A percentile compares a stretch with the other conserved stretches of the same genome.
These are phyloP conservation scores for Trichaptum fuscoviolaceum DNA, from an alignment of 768 basidiomycete species.

Conservation along the genomic window DNA sequence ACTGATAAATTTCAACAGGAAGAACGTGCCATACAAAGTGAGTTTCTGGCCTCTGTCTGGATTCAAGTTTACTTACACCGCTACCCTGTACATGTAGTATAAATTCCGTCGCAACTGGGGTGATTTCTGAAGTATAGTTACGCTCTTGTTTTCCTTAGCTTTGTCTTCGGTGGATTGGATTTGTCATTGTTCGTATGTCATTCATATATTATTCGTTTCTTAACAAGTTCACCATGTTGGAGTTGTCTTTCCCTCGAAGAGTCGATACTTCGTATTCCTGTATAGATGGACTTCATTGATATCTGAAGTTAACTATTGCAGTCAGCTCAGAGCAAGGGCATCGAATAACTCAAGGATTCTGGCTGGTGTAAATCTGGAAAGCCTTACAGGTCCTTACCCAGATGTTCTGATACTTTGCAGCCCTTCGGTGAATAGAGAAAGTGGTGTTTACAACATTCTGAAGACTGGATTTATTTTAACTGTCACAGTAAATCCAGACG, in stretches of 20 bases:
- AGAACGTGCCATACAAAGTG: slow-evolving; percentile 89
- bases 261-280: too few species aligned
- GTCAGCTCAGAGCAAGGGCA: too few species aligned
- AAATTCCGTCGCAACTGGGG: slow-evolving; percentile 88
- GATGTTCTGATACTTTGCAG: too few species aligned
- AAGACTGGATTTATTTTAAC: too few species aligned
- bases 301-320: too few species aligned
- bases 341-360: too few species aligned
- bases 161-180: background rate
- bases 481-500: slow-evolving; percentile 16
- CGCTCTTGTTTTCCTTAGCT: background rate
- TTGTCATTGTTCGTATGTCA: background rate
- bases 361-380: too few species aligned
- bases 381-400: too few species aligned
- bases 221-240: background rate
- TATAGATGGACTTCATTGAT: too few species aligned
- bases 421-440: too few species aligned
- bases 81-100: slow-evolving; percentile 80
- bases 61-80: slow-evolving; percentile 23
- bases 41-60: slow-evolving; percentile 12
- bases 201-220: background rate
- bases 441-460: too few species aligned
- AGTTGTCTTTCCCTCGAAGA: too few species aligned
- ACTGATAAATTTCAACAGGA: slow-evolving; percentile 33
- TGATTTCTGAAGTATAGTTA: slow-evolving; percentile 52